Conservation (phyloP, 2,329 filamentous ascomycete genomes). For the Samsoniella hepiali region DNA sequence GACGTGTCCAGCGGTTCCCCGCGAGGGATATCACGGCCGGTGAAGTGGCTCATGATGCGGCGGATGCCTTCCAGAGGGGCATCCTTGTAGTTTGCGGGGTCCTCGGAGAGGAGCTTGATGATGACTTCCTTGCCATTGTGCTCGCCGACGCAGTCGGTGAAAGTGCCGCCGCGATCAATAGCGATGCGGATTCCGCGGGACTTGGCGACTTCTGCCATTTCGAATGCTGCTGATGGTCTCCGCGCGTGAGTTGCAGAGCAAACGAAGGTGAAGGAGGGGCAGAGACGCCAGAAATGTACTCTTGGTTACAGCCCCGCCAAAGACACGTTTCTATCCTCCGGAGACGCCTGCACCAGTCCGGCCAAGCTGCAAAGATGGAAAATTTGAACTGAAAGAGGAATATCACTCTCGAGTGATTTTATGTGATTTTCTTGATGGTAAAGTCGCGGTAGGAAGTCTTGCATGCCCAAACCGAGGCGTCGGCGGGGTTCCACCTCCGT, state of each 20-base stretch:
- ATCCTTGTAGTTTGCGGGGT: slow-evolving; percentile 86
- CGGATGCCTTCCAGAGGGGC: slow-evolving; percentile 89
- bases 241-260: slow-evolving; percentile 7
- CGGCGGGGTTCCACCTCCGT: slow-evolving; percentile 25
- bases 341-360: not conserved
- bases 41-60: slow-evolving; percentile 76
- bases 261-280: slow-evolving; percentile 1
- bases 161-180: slow-evolving; percentile 80
- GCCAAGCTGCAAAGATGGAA: not conserved
- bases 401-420: not conserved
- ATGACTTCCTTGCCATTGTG: slow-evolving; percentile 74
- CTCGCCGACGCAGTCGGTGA: slow-evolving; percentile 89
- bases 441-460: not conserved
- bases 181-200: slow-evolving; percentile 68
- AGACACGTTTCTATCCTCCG: not conserved
- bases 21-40: slow-evolving; percentile 70
- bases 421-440: not conserved
- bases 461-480: slow-evolving; percentile 1
- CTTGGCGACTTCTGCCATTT: slow-evolving; percentile 36
- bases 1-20: slow-evolving; percentile 78
- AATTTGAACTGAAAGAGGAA: not conserved
- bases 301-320: not conserved
- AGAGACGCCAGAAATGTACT: not conserved
- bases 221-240: not conserved
- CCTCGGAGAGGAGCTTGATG: slow-evolving; percentile 86